Percentiles rank a stretch among this genome's conserved stretches.
These are phyloP conservation scores for Plasmopara halstedii DNA, from an alignment of 352 stramenopile species.

Conservation along the genomic window DNA sequence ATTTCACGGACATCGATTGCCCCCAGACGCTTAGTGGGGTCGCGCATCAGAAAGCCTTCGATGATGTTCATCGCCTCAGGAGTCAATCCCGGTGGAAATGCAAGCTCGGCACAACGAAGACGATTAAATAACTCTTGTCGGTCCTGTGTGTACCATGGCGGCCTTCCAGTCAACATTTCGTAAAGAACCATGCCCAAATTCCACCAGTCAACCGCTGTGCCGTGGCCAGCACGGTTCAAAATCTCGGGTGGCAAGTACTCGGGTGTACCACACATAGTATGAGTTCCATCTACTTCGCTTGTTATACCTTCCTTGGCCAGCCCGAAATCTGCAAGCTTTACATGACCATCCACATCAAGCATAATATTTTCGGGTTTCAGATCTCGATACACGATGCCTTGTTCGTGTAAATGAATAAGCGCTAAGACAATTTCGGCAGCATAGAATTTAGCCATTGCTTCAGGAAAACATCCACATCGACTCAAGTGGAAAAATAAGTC, in stretches of 20 bases:
- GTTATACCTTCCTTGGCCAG: conserved; percentile 72
- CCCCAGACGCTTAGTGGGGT: conserved; percentile 89
- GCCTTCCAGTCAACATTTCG: conserved; percentile 71
- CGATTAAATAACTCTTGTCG: conserved; percentile 66
- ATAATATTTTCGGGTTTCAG: conserved; percentile 86
- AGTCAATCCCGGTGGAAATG: conserved; percentile 65
- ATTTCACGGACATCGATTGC: conserved; percentile 69
- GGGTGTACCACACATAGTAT: conserved; percentile 83
- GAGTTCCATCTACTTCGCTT: conserved; percentile 61
- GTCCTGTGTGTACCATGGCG: conserved; percentile 77
- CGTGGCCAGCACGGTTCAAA: conserved; percentile 67
- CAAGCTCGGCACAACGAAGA: conserved; percentile 53
- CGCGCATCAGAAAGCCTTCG: conserved; percentile 85
- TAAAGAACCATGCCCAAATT: conserved; percentile 80
- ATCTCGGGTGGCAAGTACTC: conserved; percentile 82
- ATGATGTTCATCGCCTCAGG: conserved; percentile 71
- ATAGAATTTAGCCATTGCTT: conserved; percentile 81
- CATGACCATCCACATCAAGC: conserved; percentile 75
- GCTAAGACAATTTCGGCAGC: conserved; percentile 77
- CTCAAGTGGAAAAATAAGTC: conserved; percentile 81
- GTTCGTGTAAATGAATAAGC: conserved; percentile 79
- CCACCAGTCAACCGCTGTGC: conserved; percentile 81
- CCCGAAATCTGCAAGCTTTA: conserved; percentile 79
- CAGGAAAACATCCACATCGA: conserved; percentile 67
- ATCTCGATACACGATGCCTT: conserved; percentile 78